phyloP scores from a whole-genome alignment of 768 basidiomycete genomes.

The Lyophyllum shimeji region DNA sequence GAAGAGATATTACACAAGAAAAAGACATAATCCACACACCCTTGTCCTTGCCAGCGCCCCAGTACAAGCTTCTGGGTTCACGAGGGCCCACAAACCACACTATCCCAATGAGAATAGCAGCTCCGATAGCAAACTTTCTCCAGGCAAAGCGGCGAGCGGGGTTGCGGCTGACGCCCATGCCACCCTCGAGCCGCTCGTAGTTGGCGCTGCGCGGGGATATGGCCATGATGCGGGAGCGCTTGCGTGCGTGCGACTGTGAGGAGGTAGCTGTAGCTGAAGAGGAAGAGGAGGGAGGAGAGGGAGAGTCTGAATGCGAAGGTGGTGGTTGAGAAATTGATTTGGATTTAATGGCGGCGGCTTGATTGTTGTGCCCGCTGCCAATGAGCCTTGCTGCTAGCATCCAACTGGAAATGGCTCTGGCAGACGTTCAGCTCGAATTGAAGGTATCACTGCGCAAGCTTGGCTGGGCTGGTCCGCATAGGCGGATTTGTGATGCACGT shows the following conservation, averaged over 20 bases:
- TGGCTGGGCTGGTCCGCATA: not conserved
- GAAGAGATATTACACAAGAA: too few relatives aligned
- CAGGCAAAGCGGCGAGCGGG: conserved; percentile 40
- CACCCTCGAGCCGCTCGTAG: conserved; percentile 64
- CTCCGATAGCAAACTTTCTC: conserved; percentile 69
- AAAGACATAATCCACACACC: not conserved
- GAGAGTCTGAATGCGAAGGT: not conserved
- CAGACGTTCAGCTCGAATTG: not conserved
- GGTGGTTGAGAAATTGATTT: not conserved
- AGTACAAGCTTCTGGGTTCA: conserved; percentile 24
- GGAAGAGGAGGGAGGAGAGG: conserved; percentile 1
- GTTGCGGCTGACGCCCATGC: conserved; percentile 48
- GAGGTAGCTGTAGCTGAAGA: not conserved
- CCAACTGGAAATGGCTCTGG: not conserved
- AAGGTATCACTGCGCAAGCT: not conserved
- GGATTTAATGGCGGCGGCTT: not conserved
- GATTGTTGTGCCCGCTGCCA: not conserved
- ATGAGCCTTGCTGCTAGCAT: not conserved
- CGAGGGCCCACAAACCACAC: conserved; percentile 69
- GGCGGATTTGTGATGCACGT: not conserved
- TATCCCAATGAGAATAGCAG: conserved; percentile 51
- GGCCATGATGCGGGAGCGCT: conserved; percentile 12
- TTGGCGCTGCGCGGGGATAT: conserved; percentile 39
- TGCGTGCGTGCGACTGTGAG: not conserved
- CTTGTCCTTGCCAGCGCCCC: conserved; percentile 11